phyloP scores from a whole-genome alignment of 352 stramenopile genomes.

The Phytophthora brassicae region DNA sequence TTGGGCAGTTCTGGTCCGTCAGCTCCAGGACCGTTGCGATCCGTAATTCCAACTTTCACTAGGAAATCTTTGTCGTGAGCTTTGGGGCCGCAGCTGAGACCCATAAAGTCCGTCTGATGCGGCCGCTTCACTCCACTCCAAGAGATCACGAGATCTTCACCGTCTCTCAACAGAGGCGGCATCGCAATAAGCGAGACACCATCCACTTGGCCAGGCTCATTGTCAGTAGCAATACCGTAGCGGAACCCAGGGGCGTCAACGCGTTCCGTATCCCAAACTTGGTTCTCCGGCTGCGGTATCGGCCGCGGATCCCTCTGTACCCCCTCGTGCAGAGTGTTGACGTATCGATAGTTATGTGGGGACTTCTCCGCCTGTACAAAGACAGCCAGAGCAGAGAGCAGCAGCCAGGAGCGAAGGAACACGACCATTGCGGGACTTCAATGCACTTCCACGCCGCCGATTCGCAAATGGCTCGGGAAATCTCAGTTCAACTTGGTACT shows the following conservation, averaged over 20 bases:
- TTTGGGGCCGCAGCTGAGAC: slow-evolving; percentile 67
- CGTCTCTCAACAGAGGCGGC: slow-evolving; percentile 52
- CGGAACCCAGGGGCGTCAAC: slow-evolving; percentile 22
- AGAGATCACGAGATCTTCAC: slow-evolving; percentile 72
- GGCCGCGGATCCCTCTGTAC: slow-evolving; percentile 8
- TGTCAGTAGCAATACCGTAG: neutral
- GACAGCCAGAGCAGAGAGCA: slow-evolving; percentile 10
- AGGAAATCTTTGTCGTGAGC: slow-evolving; percentile 56
- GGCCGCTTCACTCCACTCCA: slow-evolving; percentile 53
- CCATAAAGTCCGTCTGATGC: slow-evolving; percentile 65
- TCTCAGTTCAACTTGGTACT: slow-evolving; percentile 28
- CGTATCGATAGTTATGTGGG: slow-evolving; percentile 21
- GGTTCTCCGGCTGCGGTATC: slow-evolving; percentile 16
- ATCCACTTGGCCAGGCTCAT: neutral
- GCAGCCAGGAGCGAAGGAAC: slow-evolving; percentile 8
- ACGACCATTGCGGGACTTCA: slow-evolving; percentile 18
- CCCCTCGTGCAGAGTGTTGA: slow-evolving; percentile 19
- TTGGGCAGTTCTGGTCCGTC: slow-evolving; percentile 25
- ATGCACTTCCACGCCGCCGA: neutral
- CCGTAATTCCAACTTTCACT: slow-evolving; percentile 35
- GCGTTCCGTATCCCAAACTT: slow-evolving; percentile 24
- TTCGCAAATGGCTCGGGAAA: slow-evolving; percentile 13
- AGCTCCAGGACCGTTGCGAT: slow-evolving; percentile 21
- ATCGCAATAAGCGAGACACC: slow-evolving; percentile 37
- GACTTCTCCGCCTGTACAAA: slow-evolving; percentile 21